phyloP scores from a whole-genome alignment of 345 rosid species.

The Excoecaria agallocha region DNA sequence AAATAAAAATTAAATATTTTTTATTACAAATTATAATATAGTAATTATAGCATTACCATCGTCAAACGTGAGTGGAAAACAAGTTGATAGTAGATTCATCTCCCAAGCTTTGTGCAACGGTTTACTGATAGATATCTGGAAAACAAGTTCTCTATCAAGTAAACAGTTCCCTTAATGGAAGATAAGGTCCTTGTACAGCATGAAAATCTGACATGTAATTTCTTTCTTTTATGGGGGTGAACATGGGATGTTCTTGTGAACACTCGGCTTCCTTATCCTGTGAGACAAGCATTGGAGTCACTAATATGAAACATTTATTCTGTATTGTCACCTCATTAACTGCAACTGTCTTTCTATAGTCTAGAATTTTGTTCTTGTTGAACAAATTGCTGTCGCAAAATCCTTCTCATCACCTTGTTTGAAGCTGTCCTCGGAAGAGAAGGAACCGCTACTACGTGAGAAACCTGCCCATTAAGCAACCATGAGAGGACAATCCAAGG shows the following conservation, averaged over 20 bases:
- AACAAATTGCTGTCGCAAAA: slow-evolving; percentile 62
- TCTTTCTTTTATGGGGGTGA: background rate
- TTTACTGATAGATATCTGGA: too few species aligned
- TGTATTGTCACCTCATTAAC: background rate
- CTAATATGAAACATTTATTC: background rate
- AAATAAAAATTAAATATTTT: too few species aligned
- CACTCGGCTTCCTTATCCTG: too few species aligned
- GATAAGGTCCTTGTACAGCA: background rate
- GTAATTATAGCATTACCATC: too few species aligned
- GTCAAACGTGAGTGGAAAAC: too few species aligned
- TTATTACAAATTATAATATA: too few species aligned
- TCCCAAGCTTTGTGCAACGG: too few species aligned
- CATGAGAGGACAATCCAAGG: background rate
- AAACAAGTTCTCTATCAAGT: too few species aligned
- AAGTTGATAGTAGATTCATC: too few species aligned
- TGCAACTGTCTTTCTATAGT: slow-evolving; percentile 23
- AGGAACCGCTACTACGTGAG: slow-evolving; percentile 47
- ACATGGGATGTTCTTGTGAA: background rate
- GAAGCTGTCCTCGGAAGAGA: slow-evolving; percentile 87
- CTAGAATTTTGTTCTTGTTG: slow-evolving; percentile 52
- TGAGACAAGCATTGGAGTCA: too few species aligned
- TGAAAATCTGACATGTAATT: background rate
- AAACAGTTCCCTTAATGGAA: background rate
- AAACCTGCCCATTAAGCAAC: slow-evolving; percentile 46
- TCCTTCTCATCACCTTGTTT: slow-evolving; percentile 95